Base-by-base conservation (phyloP, 148 eudicot species). In the Vaccinium darrowii region DNA sequence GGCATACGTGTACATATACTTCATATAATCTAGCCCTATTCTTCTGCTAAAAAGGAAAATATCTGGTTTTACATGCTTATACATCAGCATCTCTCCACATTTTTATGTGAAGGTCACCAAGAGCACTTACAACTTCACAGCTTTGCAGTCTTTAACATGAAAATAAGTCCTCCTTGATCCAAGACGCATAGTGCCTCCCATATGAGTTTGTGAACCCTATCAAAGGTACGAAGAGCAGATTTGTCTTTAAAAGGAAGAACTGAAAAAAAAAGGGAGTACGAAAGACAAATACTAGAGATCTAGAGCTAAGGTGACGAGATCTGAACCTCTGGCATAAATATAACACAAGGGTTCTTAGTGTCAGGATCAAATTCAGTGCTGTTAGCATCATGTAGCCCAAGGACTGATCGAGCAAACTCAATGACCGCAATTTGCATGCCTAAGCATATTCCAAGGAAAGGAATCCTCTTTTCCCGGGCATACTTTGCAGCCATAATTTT, bases 101-200 rank as follows among this genome's bases (percentile, higher is more conserved):
- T 82, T 39, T 49, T 39, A 52, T 1, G 21, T 39, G n/a, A 47
- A 52, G 39, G 27, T 15, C 15, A 52, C 57, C 10, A 57, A 78
- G 49, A 79, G 25, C 72, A 87, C 99, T 93, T 91, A 97, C 99
- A 97, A 84, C 83, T 93, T 94, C 1, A 94, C 92, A 73, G 98
- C 91, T 84, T 87, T 94, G 88, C 94, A 93, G 80, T 92, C 91
- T 53, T 89, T 83, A 30, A 84, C 90, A 52, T 92, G 94, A 87
- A 97, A 95, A 78, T 90, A 91, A 83, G 99, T 97, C 82, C 92
- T 94, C 88, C 99, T 93, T n/a, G 99, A 92, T 89, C 99, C 99
- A 77, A 97, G 95, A 51, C 99, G 91, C 99, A 97, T 97, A 18
- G 99, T 97, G 77, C 93, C 98, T 84, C 99, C 99, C 99, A 97